Evolutionary conservation across 2,329 filamentous ascomycete species (phyloP).

Genomic region (Eutypella sp.): DNA sequence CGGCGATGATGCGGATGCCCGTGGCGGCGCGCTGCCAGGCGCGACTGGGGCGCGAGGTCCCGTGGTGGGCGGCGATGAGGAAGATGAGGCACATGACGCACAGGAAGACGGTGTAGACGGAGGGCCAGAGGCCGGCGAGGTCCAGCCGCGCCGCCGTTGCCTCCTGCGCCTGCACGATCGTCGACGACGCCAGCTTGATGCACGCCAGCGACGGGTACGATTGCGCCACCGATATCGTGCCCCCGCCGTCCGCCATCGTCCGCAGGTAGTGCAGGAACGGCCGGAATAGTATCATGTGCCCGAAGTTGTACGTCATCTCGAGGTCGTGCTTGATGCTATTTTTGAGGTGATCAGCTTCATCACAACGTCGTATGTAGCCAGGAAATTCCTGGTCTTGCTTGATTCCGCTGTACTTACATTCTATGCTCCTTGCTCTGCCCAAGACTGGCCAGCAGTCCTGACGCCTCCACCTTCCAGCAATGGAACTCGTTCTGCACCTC

Average conservation of each 20-base stretch:
- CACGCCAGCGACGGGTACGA: conserved; percentile 6
- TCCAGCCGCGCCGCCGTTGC: not conserved
- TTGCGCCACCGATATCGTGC: conserved; percentile 3
- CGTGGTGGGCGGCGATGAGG: conserved; percentile 5
- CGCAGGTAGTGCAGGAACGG: conserved; percentile 4
- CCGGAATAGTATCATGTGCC: conserved; percentile 4
- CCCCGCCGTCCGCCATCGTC: conserved; percentile 5
- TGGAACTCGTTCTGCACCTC: conserved; percentile 3
- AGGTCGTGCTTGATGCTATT: conserved; percentile 5
- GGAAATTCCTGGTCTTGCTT: too few relatives aligned
- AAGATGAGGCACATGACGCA: conserved; percentile 6
- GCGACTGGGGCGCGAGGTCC: conserved; percentile 2
- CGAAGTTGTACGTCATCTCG: conserved; percentile 7
- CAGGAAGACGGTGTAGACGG: conserved; percentile 6
- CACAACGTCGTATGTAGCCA: too few relatives aligned
- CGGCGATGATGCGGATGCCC: conserved; percentile 4
- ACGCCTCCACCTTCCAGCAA: conserved; percentile 2
- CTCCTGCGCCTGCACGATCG: conserved; percentile 2
- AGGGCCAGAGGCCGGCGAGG: conserved; percentile 2
- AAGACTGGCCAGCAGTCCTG: conserved; percentile 1
- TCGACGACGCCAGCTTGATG: conserved; percentile 4
- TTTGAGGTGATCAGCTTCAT: too few relatives aligned
- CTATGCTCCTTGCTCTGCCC: conserved; percentile 1
- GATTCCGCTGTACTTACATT: conserved; percentile 1
- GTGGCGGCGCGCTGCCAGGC: conserved; percentile 4